phyloP scores from a whole-genome alignment of 2,329 filamentous ascomycete species.

The Chrysoporthe cubensis region DNA sequence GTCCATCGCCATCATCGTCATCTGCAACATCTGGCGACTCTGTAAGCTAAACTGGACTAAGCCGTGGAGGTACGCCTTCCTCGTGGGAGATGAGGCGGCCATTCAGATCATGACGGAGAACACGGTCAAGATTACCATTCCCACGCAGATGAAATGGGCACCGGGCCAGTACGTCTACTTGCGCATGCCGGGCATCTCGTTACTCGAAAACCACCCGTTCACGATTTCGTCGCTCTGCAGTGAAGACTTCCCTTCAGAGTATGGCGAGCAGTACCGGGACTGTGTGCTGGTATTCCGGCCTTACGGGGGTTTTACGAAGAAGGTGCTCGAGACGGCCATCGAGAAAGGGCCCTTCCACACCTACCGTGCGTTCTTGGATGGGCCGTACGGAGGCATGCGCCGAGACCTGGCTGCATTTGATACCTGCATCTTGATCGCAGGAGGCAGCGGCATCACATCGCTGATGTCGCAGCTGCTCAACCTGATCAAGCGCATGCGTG shows the following conservation, averaged over 20 bases:
- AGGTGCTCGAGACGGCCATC: constrained; percentile 80
- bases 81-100: constrained; percentile 89
- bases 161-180: constrained; percentile 95
- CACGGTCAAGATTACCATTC: constrained; percentile 93
- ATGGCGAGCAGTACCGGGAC: constrained; percentile 85
- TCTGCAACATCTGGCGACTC: constrained; percentile 74
- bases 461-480: constrained; percentile 89
- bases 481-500: constrained; percentile 94
- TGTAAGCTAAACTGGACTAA: constrained; percentile 91
- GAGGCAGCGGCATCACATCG: constrained; percentile 92
- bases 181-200: constrained; percentile 87
- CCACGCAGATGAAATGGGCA: constrained; percentile 89
- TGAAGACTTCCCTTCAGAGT: constrained; percentile 89
- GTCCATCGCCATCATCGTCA: constrained; percentile 76
- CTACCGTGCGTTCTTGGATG: constrained; percentile 89
- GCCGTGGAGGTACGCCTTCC: constrained; percentile 76
- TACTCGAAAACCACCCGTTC: constrained; percentile 94
- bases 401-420: constrained; percentile 90
- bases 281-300: constrained; percentile 91
- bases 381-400: constrained; percentile 93
- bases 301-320: constrained; percentile 86
- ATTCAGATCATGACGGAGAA: constrained; percentile 90
- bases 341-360: constrained; percentile 89
- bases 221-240: constrained; percentile 92
- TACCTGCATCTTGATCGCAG: constrained; percentile 89